Evolutionary conservation across 164 flowering plant genomes (phyloP), one percentile per base, ranked within the genome.

Genomic region (Dillenia suffruticosa): DNA sequence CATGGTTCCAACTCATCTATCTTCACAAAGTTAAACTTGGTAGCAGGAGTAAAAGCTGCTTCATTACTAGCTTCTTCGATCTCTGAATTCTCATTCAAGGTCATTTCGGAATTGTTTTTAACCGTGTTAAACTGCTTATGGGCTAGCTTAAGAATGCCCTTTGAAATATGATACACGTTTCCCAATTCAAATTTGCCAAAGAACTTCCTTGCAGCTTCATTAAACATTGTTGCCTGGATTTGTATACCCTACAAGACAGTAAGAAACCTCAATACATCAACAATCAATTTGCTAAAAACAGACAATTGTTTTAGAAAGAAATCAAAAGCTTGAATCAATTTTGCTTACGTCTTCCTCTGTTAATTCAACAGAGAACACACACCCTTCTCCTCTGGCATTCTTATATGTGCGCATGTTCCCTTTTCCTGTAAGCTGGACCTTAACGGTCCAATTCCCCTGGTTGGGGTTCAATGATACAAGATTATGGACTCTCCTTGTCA

Each of bases 161-260:
- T 88, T 43, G 97, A 92, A 59, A 95, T 84, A 80, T 82, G 92
- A 65, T 92, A 92, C 12, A 85, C 91, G 76, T 90, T 92, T 44
- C 99, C 98, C 63, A 90, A 44, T 49, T 82, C 75, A 71, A 90
- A 86, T 70, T 67, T 88, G 40, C 86, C 78, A 68, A 61, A 87
- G 72, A 92, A 92, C 78, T 88, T 95, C 66, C 60, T 80, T 62
- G 97, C 97, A 61, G 99, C 96, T 58, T 82, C 92, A 72, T 88
- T 88, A 57, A 95, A 95, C 97, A 92, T 89, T 44, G 99, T 95
- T 46, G 97, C 99, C 71, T 92, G 99, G 24, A 95, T 95, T 72
- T 92, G 86, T 0, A 97, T 95, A n/a, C 97, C 99, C 99, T 95
- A 78, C 24, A 77, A 19, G 57, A 61, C 10, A 8, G 19, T 8